phyloP scores from a whole-genome alignment of 1,284 basidiomycete genomes.

The Sphagnurus paluster region DNA sequence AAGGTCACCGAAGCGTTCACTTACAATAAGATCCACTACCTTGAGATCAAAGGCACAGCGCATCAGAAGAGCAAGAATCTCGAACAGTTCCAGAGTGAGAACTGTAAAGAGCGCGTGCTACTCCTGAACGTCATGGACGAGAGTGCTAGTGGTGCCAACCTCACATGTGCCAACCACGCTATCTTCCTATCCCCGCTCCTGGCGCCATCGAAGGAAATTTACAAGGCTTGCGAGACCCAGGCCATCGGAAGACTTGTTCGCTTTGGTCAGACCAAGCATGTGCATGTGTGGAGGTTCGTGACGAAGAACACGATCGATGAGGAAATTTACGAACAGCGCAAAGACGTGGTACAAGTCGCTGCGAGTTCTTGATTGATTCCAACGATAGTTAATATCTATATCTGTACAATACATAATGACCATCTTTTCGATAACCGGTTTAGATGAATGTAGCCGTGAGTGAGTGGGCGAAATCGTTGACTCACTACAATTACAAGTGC shows the following conservation, averaged over 20 bases:
- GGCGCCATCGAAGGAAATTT: slow-evolving; percentile 76
- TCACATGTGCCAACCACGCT: slow-evolving; percentile 92
- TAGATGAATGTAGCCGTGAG: neutral
- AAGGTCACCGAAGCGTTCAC: slow-evolving; percentile 85
- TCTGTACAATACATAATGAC: slow-evolving; percentile 2
- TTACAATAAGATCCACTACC: slow-evolving; percentile 71
- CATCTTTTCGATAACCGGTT: neutral
- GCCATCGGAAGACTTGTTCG: slow-evolving; percentile 87
- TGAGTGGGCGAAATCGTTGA: neutral
- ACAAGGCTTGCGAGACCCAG: slow-evolving; percentile 86
- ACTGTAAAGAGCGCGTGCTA: slow-evolving; percentile 75
- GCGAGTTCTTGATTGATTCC: slow-evolving; percentile 3
- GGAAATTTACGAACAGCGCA: slow-evolving; percentile 63
- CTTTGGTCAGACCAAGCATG: slow-evolving; percentile 82
- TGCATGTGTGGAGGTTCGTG: slow-evolving; percentile 80
- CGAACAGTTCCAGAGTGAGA: slow-evolving; percentile 83
- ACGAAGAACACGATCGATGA: slow-evolving; percentile 85
- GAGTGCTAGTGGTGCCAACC: slow-evolving; percentile 89
- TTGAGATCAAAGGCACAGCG: slow-evolving; percentile 83
- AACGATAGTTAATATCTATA: slow-evolving; percentile 3
- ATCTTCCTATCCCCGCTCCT: slow-evolving; percentile 93
- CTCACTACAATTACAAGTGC: slow-evolving; percentile 15
- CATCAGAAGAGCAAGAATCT: slow-evolving; percentile 77
- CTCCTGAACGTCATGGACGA: slow-evolving; percentile 93
- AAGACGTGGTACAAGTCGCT: slow-evolving; percentile 22